Conservation (phyloP, 2,329 filamentous ascomycete species). For the Sporothrix sp. region DNA sequence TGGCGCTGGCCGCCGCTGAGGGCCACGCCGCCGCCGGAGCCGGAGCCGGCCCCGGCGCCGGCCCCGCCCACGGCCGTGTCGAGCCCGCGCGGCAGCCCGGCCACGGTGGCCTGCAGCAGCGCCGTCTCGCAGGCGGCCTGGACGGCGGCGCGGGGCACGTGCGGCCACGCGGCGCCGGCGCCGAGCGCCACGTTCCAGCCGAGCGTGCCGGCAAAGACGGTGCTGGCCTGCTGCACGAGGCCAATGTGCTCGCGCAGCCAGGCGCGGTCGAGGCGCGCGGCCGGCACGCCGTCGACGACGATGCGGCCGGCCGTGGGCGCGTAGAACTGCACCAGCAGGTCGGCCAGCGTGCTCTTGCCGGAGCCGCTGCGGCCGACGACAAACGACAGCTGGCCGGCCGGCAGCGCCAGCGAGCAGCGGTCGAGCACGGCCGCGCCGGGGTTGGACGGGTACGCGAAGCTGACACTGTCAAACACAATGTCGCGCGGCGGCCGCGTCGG, state of each 20-base stretch:
- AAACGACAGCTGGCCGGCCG: conserved; percentile 63
- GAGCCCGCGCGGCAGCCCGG: conserved; percentile 56
- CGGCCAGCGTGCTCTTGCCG: conserved; percentile 82
- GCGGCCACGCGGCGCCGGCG: no score
- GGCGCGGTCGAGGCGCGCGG: conserved; percentile 50
- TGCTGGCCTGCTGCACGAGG: conserved; percentile 71
- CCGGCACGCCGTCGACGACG: conserved; percentile 52
- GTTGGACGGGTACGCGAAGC: conserved; percentile 71
- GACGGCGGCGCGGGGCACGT: conserved; percentile 33
- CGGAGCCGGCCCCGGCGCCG: no score
- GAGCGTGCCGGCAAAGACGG: conserved; percentile 74
- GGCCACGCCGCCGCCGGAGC: conserved; percentile 45
- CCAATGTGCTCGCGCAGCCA: conserved; percentile 75
- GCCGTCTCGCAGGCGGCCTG: conserved; percentile 54
- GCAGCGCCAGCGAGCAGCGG: conserved; percentile 57
- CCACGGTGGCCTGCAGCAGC: conserved; percentile 58
- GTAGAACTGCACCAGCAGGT: conserved; percentile 72
- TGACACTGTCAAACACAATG: conserved; percentile 61
- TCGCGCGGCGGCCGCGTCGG: conserved; percentile 48
- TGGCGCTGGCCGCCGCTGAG: conserved; percentile 83
- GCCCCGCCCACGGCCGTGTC: conserved; percentile 64
- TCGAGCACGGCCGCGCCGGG: conserved; percentile 49
- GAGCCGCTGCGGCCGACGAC: conserved; percentile 81
- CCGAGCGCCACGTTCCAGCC: conserved; percentile 71
- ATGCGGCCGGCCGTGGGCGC: conserved; percentile 55